Evolutionary conservation across 371 early-diverging fungal genomes (phyloP), one percentile per base, ranked within the genome.

Genomic region (Saksenaea vasiformis): DNA sequence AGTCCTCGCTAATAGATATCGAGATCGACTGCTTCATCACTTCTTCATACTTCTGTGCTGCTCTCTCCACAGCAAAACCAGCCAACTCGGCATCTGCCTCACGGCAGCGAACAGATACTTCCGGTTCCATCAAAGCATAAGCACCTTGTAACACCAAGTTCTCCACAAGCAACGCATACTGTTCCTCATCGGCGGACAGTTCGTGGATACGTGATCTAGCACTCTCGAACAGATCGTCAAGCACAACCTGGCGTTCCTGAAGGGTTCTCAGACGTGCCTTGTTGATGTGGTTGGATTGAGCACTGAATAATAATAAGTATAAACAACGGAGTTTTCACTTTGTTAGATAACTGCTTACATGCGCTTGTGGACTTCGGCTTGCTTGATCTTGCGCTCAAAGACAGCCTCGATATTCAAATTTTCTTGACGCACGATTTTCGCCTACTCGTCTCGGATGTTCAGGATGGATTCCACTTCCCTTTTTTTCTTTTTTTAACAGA

Each of bases 281-380:
- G 90, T 98, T 98, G 77, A 93, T 88, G 64, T 91, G 89, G 74
- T 94, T 97, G 39, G 98, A 97, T 70, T 95, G 93, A 28, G 95
- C 90, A 74, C 97, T 73, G 17, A 17, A 35, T 54, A 34, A 36
- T n/a, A 1, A 24, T 38, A 4, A 41, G 24, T 26, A 22, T 5
- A 24, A 19, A 15, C 41, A 36, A 34, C 15, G 39, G n/a, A 22
- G 15, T 26, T 17, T 19, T 37, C 9, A 19, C 56, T 31, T 56
- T 8, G 9, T 26, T 43, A n/a, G n/a, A 35, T 22, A 28, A 17
- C 19, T 15, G 28, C 78, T 70, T 85, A 93, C 92, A 95, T 96
- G 69, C 89, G 87, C 61, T 90, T 85, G 76, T 93, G 90, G n/a
- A 95, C 88, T 72, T 94, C 93, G 27, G 94, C 91, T 82, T 95